A percentile compares a stretch with the other conserved stretches of the same genome.
phyloP scores from a whole-genome alignment of 2,329 filamentous ascomycete species.

The Grosmannia serpens region DNA sequence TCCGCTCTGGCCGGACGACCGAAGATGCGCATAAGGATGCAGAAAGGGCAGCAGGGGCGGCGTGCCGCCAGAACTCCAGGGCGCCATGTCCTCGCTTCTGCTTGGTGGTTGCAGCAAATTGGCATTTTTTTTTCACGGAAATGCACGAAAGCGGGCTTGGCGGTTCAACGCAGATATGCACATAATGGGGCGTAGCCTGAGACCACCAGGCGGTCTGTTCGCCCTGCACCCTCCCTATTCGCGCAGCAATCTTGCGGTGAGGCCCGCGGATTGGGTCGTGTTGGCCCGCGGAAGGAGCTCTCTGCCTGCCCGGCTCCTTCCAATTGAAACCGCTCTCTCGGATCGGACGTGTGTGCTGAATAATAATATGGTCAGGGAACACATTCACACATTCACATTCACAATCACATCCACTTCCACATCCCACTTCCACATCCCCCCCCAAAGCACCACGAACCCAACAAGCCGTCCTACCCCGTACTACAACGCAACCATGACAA shows the following conservation, averaged over 20 bases:
- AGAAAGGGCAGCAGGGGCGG: constrained; percentile 30
- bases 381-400: neutral
- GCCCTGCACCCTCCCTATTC: neutral
- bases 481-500: neutral
- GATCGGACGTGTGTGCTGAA: too few species aligned
- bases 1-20: neutral
- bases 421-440: too few species aligned
- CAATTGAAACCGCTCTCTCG: neutral
- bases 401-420: neutral
- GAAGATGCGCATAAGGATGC: constrained; percentile 38
- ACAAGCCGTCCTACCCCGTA: neutral
- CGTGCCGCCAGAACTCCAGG: constrained; percentile 25
- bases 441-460: neutral
- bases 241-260: neutral
- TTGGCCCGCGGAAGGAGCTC: neutral
- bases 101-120: neutral
- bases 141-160: neutral
- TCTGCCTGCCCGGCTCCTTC: neutral
- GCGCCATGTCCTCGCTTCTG: constrained; percentile 23
- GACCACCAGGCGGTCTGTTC: too few species aligned
- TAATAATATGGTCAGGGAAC: too few species aligned
- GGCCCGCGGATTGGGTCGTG: neutral
- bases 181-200: neutral
- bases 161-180: neutral
- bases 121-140: neutral